Base-by-base conservation (phyloP, 495 filamentous ascomycete genomes). In the Talaromyces ruber region DNA sequence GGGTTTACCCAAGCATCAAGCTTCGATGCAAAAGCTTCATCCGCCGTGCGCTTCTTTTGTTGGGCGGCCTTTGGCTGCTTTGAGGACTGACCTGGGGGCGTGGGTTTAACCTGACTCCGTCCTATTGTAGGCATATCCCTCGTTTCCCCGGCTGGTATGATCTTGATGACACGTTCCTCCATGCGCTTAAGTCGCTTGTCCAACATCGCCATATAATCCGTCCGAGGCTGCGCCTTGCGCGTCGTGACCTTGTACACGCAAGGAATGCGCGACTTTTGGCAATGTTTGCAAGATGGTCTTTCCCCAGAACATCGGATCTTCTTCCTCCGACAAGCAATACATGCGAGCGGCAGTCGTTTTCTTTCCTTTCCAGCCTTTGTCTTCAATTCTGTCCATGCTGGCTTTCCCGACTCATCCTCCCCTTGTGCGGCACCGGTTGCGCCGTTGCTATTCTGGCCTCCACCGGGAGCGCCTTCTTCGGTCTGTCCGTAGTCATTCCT, bases 231-330 rank as follows among this genome's bases (percentile, higher is more conserved):
- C 2, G 92, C 93, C 71, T 97, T 98, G 64, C 94, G 81, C 9
- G 92, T 92, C 0, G 93, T 97, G 52, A 96, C 90, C 69, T 98
- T 98, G 81, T 98, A 98, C n/a, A 98, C 92, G 71, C 94, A 98
- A 5, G 94, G 93, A 67, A 96, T 96, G 45, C 94, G 84, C 60
- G 92, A 96, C 58, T 92, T 83, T 62, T 95, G 83, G 72, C 94
- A 98, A 77, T 98, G 94, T 70, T 95, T 96, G 77, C 94, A 98
- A 1, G 93, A 90, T 12, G 94, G 94, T 73, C 96, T 97, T 76
- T 98, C 94, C 58, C 94, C 94, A 22, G 93, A 97, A 71, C 94
- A 98, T 55, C 93, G 89, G 64, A 98, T 97, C 78, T 98, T 98
- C 78, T 98, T 98, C 68, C 93, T 81, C 50, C 94, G 84, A 69